Base-by-base conservation (phyloP, 2,329 filamentous ascomycete genomes). In the Rutstroemia sydowiana region DNA sequence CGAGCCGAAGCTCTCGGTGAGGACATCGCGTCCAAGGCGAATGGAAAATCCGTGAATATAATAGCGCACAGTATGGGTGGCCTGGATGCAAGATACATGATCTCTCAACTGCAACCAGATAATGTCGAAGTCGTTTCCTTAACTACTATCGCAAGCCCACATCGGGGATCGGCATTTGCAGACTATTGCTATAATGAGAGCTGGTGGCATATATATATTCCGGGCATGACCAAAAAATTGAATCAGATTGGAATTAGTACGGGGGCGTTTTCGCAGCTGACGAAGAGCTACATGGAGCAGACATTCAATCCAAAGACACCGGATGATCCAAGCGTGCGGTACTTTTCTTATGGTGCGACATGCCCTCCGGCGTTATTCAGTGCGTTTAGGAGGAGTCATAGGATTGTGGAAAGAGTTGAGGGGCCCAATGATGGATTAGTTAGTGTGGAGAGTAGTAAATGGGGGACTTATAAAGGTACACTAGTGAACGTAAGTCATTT, bases 21-120 rank as follows among this genome's bases (percentile, higher is more conserved):
- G 56, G 73, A 78, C 56, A 82, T 85, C 53, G 72, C 72, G 44
- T 61, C 67, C 20, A 67, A 62, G 48, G 72, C 75, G 1, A 59
- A 66, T 20, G 73, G 72, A 16, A 71, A 69, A 55, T 79, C 83
- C 46, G 88, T 95, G 58, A 88, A 88, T 64, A 87, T 95, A 54
- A 75, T 90, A 18, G 80, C 80, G 37, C 86, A 90, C 69, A 79
- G 75, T 59, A 84, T 84, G 80, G 80, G 82, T 44, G 81, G 82
- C 2, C 71, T 85, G 3, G 82, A 85, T 63, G 77, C 80, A 9
- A 73, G 82, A 42, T 82, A 82, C 65, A 82, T 85, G 79, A 78
- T 84, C 48, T 78, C 79, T 20, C 71, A 72, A 46, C 69, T 83
- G 11, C 69, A 68, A 39, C 76, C 76, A 2, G 57, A 65, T 3